Conservation (phyloP, 2,329 filamentous ascomycete genomes). For the Sporothrix mexicana region DNA sequence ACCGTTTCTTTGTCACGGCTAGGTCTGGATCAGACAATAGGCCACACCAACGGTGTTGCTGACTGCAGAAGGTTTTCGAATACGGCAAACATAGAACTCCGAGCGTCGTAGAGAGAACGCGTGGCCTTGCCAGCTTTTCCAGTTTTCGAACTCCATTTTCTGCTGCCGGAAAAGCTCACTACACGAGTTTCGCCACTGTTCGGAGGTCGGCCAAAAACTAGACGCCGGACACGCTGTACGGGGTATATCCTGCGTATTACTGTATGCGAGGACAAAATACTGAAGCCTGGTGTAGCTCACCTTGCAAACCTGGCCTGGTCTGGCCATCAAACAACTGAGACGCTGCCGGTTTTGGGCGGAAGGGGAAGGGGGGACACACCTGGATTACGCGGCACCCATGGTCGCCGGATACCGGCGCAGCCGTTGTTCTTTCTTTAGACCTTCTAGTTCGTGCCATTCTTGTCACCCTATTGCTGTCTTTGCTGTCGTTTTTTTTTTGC, state of each 20-base stretch:
- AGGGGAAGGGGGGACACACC: not conserved
- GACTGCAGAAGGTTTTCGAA: not conserved
- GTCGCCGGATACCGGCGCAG: not conserved
- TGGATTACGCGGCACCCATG: constrained; percentile 28
- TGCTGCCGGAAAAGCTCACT: not conserved
- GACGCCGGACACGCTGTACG: not conserved
- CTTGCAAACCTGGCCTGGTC: not conserved
- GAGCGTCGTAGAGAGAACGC: not conserved
- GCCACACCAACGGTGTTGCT: not conserved
- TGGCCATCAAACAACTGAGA: constrained; percentile 30
- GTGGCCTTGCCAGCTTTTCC: not conserved
- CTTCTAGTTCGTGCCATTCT: too few relatives aligned
- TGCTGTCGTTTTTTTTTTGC: not conserved
- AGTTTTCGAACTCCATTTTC: not conserved
- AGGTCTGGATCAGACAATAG: not conserved
- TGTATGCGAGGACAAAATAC: not conserved
- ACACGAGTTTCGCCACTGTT: constrained; percentile 4
- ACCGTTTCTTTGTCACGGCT: not conserved
- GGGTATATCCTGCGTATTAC: not conserved
- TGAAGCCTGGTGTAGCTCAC: not conserved
- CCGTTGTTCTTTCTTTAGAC: not conserved
- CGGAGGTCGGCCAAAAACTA: not conserved
- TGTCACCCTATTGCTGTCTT: not conserved
- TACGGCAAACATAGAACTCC: not conserved
- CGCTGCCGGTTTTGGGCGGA: constrained; percentile 22